These are phyloP conservation scores for Saxophila tyrrhenica DNA, from an alignment of 495 filamentous ascomycete species.

Conservation along the genomic window DNA sequence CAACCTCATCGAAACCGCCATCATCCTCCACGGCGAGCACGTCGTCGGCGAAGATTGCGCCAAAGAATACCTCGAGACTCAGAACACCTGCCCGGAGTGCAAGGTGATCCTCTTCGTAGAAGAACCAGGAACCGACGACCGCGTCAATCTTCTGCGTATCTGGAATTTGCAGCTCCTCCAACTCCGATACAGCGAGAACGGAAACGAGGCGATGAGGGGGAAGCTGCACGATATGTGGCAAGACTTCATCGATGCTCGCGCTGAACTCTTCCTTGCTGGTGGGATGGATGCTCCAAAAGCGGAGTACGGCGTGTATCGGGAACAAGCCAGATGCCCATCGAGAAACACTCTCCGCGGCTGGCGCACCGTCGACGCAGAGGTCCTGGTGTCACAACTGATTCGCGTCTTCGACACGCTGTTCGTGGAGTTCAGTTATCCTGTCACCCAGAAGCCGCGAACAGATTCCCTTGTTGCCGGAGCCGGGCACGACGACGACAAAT, in stretches of 20 bases:
- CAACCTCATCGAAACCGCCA: not conserved
- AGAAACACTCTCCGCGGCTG: not conserved
- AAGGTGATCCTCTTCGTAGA: not conserved
- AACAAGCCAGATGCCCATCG: not conserved
- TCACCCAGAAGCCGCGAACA: too few relatives aligned
- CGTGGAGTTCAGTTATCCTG: not conserved
- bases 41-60: not conserved
- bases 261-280: not conserved
- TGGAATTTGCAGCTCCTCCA: not conserved
- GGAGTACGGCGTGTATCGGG: not conserved
- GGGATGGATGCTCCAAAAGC: not conserved
- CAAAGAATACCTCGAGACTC: not conserved
- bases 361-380: not conserved
- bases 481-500: not conserved
- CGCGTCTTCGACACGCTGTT: not conserved
- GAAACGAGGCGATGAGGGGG: not conserved
- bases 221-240: not conserved
- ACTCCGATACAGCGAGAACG: not conserved
- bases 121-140: not conserved
- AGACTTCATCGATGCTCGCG: not conserved
- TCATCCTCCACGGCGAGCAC: not conserved
- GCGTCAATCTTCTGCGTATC: not conserved
- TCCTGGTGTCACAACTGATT: not conserved
- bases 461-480: too few relatives aligned
- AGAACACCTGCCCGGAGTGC: not conserved